Evolutionary conservation across 306 rosid genomes (phyloP), one percentile per base, ranked within the genome.

Genomic region (Prunus dulcis): DNA sequence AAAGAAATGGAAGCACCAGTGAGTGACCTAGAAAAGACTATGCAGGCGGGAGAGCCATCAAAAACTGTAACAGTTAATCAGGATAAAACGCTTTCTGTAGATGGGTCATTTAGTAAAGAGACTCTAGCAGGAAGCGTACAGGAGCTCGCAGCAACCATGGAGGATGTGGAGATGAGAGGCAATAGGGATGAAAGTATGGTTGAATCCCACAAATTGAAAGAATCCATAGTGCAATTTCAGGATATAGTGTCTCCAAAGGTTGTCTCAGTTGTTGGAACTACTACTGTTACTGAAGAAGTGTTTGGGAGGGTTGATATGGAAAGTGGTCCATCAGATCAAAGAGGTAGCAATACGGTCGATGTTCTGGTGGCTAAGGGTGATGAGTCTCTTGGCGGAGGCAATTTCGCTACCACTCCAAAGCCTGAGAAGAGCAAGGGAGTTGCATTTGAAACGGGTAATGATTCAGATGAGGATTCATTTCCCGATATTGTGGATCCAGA

Each of bases 401-500:
- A 73, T 55, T 52, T 62, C 32, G 57, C 75, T 27, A n/a, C 58
- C 50, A 64, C 85, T 38, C 53, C 84, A 67, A 78, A 67, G 57
- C 72, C 83, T 12, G 73, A 46, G 23, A 73, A 73, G 80, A 57
- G 22, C 52, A 73, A 60, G 7, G 85, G 65, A 12, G 43, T 74
- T 68, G 80, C 74, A 64, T 28, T 17, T 56, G 77, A 79, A 41
- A 55, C 63, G 17, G 82, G 77, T 32, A 5, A 47, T 52, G 90
- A 69, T 13, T 73, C 80, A 2, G 88, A 82, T 30, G 83, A 58
- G 50, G 93, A 90, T 20, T 78, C 61, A 25, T 82, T 90, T 69
- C 98, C 97, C 58, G 97, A 92, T 32, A 89, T 92, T 71, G 84
- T 89, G 83, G 89, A 86, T 80, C 89, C 96, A 19, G 96, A 92